Conservation (phyloP, 179 eudicot genomes). For the Silene vulgaris region DNA sequence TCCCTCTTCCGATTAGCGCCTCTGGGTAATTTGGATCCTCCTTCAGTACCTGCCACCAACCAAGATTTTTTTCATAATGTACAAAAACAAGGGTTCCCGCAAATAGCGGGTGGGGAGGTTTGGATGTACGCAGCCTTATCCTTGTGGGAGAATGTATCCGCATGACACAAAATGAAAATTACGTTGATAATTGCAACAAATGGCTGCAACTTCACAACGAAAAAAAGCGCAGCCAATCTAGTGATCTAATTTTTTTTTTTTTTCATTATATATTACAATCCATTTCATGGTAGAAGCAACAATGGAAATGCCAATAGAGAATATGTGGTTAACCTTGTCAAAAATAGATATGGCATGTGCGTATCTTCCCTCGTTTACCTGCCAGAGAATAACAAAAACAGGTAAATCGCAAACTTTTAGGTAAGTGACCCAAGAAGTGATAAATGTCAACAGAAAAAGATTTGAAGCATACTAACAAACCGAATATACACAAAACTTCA, state of each 20-base stretch:
- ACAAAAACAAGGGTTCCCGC: not conserved
- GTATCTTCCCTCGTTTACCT: constrained; percentile 97
- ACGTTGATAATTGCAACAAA: not conserved
- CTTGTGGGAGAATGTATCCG: not conserved
- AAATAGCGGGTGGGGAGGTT: not conserved
- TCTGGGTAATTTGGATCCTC: constrained; percentile 91
- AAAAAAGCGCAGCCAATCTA: not conserved
- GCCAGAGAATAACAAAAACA: constrained; percentile 24
- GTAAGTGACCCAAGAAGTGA: not conserved
- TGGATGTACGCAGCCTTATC: not conserved
- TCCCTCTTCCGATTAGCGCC: constrained; percentile 97
- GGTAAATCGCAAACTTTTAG: not conserved
- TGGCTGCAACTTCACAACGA: not conserved
- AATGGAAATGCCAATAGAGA: constrained; percentile 8
- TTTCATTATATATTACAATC: not conserved
- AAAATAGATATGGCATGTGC: constrained; percentile 71
- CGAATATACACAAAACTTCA: no score
- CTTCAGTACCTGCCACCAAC: constrained; percentile 56
- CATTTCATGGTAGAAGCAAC: not conserved
- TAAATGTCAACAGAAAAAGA: not conserved
- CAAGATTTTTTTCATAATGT: not conserved
- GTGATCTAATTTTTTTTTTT: no score
- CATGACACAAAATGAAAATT: not conserved
- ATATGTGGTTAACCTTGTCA: constrained; percentile 60
- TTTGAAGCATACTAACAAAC: constrained; percentile 1